phyloP scores from a whole-genome alignment of 2,329 filamentous ascomycete species.

The Fusarium stilboides region DNA sequence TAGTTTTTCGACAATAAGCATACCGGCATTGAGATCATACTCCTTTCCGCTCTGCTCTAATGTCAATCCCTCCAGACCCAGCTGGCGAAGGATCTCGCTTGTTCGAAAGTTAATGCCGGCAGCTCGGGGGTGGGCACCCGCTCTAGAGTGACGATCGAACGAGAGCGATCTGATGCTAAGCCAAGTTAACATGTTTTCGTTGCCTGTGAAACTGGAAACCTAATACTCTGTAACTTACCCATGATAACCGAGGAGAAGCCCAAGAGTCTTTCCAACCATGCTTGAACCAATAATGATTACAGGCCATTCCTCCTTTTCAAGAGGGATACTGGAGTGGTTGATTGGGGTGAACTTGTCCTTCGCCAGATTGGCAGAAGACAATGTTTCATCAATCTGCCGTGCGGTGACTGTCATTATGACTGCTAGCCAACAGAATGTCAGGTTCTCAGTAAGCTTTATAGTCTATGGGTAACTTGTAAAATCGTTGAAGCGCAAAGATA shows the following conservation, averaged over 20 bases:
- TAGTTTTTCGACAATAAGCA: not conserved
- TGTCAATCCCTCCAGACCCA: not conserved
- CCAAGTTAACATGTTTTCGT: no score
- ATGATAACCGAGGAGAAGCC: constrained; percentile 7
- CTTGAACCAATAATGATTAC: constrained; percentile 10
- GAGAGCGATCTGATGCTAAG: not conserved
- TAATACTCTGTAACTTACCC: not conserved
- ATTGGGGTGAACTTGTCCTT: not conserved
- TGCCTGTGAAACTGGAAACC: no score
- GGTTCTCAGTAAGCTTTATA: no score
- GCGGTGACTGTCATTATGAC: not conserved
- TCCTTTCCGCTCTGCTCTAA: constrained; percentile 5
- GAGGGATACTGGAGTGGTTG: not conserved
- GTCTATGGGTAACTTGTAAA: no score
- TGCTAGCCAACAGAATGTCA: no score
- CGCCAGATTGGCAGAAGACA: not conserved
- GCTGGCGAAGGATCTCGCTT: not conserved
- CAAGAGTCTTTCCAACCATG: constrained; percentile 10
- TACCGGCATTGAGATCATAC: not conserved
- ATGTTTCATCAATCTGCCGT: not conserved
- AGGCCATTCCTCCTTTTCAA: constrained; percentile 5
- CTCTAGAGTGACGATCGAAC: constrained; percentile 1
- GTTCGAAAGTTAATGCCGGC: constrained; percentile 4
- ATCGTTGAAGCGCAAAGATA: no score
- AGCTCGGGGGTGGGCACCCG: constrained; percentile 1